These are phyloP conservation scores for Yarrowia bubula DNA, from an alignment of 805 yeast species.

Conservation along the genomic window DNA sequence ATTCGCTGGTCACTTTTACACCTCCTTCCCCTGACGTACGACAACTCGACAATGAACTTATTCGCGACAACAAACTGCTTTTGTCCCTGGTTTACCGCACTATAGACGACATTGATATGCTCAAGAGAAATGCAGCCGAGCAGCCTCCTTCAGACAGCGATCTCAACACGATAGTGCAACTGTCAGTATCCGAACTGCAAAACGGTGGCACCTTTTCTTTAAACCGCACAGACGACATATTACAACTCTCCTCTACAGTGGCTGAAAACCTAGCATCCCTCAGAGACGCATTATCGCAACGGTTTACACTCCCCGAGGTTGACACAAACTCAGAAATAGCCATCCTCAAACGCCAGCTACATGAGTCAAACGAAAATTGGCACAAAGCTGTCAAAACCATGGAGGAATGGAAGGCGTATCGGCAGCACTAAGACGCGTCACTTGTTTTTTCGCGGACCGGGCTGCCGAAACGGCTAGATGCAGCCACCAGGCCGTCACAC, in stretches of 20 bases:
- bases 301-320: conserved; percentile 8
- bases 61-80: conserved; percentile 31
- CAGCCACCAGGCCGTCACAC: neutral
- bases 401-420: conserved; percentile 35
- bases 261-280: neutral
- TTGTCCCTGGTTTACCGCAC: conserved; percentile 28
- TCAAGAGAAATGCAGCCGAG: conserved; percentile 22
- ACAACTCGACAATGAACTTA: conserved; percentile 21
- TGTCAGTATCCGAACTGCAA: conserved; percentile 5
- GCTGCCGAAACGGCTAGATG: conserved; percentile 10
- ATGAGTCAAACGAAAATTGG: conserved; percentile 33
- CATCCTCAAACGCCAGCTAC: conserved; percentile 30
- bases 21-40: conserved; percentile 27
- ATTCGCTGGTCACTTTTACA: conserved; percentile 28
- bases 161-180: conserved; percentile 2
- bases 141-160: neutral
- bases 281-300: neutral
- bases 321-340: conserved; percentile 30
- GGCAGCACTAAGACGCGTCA: neutral
- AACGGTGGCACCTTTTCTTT: conserved; percentile 12
- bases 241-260: neutral
- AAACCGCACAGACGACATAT: neutral
- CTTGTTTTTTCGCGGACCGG: neutral
- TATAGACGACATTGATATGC: conserved; percentile 24
- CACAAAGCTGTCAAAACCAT: conserved; percentile 34